These are phyloP conservation scores for Aspergillus mulundensis DNA, from an alignment of 495 filamentous ascomycete species.

Conservation along the genomic window DNA sequence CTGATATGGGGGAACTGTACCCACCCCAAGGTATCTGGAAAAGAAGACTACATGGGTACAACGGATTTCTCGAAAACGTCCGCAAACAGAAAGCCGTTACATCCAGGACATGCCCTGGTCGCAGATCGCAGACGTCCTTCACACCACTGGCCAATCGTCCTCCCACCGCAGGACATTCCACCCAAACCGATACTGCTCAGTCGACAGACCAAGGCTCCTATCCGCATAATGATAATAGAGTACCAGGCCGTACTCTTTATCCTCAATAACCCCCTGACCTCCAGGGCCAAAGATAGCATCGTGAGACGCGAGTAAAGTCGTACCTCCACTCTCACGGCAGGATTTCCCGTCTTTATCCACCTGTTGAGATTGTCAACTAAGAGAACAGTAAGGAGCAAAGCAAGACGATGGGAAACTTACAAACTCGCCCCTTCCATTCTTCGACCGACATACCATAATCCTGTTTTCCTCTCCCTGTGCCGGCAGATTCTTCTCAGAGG, in stretches of 20 bases:
- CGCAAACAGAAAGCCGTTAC: no score
- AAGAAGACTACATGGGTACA: no score
- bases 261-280: conserved; percentile 53
- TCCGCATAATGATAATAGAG: conserved; percentile 71
- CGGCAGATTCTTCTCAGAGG: conserved; percentile 46
- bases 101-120: no score
- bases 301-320: conserved; percentile 56
- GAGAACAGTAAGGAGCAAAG: background rate
- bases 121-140: no score
- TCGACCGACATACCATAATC: conserved; percentile 59
- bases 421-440: conserved; percentile 50
- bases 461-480: conserved; percentile 60
- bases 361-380: conserved; percentile 13
- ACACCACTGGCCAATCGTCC: conserved; percentile 52
- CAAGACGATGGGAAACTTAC: conserved; percentile 29
- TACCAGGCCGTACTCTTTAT: conserved; percentile 44
- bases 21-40: no score
- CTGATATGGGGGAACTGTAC: no score
- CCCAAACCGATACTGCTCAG: conserved; percentile 55
- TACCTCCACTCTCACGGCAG: conserved; percentile 60
- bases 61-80: no score
- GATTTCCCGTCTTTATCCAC: conserved; percentile 52
- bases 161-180: conserved; percentile 59
- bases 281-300: conserved; percentile 66
- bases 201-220: conserved; percentile 49